Base-by-base conservation (phyloP, 2,329 filamentous ascomycete species). In the Aureobasidium pullulans region DNA sequence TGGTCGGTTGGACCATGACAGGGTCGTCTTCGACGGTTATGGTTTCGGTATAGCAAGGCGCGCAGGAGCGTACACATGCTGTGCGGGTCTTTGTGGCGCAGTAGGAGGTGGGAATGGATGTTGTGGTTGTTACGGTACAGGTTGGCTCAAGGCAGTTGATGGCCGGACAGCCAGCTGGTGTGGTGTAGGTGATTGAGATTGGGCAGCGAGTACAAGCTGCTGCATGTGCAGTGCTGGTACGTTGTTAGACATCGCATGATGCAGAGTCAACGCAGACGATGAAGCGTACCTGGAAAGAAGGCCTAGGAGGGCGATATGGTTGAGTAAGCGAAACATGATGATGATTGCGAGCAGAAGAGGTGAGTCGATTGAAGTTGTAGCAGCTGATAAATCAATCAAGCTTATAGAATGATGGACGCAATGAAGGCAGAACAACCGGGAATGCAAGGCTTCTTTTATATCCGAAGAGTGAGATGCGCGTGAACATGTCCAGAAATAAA, bases 151-250 rank as follows among this genome's bases (percentile, higher is more conserved):
- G 8, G 23, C 48, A 52, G n/a, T 32, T 37, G 31, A 46, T 36
- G 4, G 57, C 36, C 11, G 39, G 39, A 42, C 48, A 54, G 29
- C 16, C 23, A 7, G 40, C 8, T 3, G 48, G 37, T 4, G 58
- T 37, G 19, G 42, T 44, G 31, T 59, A 60, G 13, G 52, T 46
- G 34, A 48, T 62, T 23, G 58, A 53, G 13, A 59, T 57, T 10
- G 58, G 58, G 44, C 61, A 61, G n/a, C 28, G 50, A 3, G 15
- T 11, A 29, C 34, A 37, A 7, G 50, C 50, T 43, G 50, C 50
- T 13, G 50, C 28, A 43, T 31, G 39, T 16, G 34, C 34, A 16
- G 39, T 47, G 47, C 42, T 61, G 32, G 32, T 16, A 28, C 11
- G 0, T 9, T 16, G 28, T 34, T 29, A 36, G 40, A 23, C n/a